Evolutionary conservation across 2,329 filamentous ascomycete genomes (phyloP).

Genomic region (Colletotrichum lupini): DNA sequence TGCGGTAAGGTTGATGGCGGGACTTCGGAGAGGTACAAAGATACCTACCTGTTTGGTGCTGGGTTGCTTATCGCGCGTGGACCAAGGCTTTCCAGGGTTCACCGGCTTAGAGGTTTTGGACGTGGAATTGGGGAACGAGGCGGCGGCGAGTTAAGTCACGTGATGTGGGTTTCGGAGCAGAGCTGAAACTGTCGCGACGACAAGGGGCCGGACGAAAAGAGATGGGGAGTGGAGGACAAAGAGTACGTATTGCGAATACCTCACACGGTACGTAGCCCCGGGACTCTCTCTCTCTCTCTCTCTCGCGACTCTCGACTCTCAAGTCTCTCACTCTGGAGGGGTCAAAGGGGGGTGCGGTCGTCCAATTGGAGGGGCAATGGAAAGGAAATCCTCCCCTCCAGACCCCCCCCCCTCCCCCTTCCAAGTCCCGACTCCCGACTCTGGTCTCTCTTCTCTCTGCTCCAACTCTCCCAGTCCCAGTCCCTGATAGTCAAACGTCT

Average conservation of each 20-base stretch:
- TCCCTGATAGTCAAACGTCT: constrained; percentile 35
- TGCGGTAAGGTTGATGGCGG: background rate
- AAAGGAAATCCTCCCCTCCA: no score
- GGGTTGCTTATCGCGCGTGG: constrained; percentile 6
- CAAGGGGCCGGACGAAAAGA: constrained; percentile 29
- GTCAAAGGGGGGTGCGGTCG: no score
- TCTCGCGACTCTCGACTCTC: no score
- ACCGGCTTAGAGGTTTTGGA: background rate
- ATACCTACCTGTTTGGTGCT: constrained; percentile 1
- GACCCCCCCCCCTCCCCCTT: background rate
- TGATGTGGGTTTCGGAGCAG: constrained; percentile 33
- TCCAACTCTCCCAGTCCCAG: constrained; percentile 8
- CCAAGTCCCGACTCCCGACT: background rate
- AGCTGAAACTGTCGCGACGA: constrained; percentile 33
- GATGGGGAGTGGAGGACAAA: background rate
- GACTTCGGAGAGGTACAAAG: background rate
- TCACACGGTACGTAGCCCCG: background rate
- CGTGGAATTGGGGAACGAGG: background rate
- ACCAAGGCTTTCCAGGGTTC: background rate
- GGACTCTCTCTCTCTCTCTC: no score
- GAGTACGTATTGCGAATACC: background rate
- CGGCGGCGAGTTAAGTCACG: constrained; percentile 13
- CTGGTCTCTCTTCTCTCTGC: no score
- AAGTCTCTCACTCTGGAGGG: no score
- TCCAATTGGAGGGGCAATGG: background rate